Evolutionary conservation across 2,329 filamentous ascomycete species (phyloP).

Genomic region (Lasiodiplodia sp.): DNA sequence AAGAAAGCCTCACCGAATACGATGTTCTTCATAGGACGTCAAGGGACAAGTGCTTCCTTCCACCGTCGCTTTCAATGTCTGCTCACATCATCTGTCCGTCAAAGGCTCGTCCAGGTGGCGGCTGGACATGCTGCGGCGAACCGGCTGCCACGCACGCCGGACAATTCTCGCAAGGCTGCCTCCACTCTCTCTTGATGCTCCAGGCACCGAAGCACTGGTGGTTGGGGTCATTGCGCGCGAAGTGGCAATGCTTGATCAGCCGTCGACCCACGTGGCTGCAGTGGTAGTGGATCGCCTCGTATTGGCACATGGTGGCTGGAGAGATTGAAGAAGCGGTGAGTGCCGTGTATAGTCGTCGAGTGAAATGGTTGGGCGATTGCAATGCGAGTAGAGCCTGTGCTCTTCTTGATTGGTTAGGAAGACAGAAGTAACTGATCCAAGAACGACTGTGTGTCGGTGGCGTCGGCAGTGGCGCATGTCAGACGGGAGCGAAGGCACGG

Average conservation of each 20-base stretch:
- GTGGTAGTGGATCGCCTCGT: slow-evolving; percentile 70
- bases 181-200: slow-evolving; percentile 66
- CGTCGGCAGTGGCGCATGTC: slow-evolving; percentile 15
- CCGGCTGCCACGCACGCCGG: slow-evolving; percentile 52
- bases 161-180: slow-evolving; percentile 64
- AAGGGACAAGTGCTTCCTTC: not conserved
- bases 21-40: not conserved
- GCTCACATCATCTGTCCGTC: slow-evolving; percentile 11
- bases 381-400: not conserved
- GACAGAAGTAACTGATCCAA: not conserved
- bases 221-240: slow-evolving; percentile 73
- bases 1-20: not conserved
- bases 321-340: slow-evolving; percentile 1
- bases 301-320: slow-evolving; percentile 65
- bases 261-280: slow-evolving; percentile 69
- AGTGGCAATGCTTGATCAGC: slow-evolving; percentile 75
- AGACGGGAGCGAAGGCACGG: slow-evolving; percentile 13
- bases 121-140: slow-evolving; percentile 30
- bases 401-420: not conserved
- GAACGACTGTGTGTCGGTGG: slow-evolving; percentile 17
- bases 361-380: not conserved
- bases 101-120: slow-evolving; percentile 3
- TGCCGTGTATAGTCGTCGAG: not conserved
- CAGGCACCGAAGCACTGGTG: slow-evolving; percentile 75
- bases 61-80: not conserved